A percentile compares a stretch with the other conserved stretches of the same genome.
Conservation (phyloP, 2,329 filamentous ascomycete species). For the Lomentospora prolificans region DNA sequence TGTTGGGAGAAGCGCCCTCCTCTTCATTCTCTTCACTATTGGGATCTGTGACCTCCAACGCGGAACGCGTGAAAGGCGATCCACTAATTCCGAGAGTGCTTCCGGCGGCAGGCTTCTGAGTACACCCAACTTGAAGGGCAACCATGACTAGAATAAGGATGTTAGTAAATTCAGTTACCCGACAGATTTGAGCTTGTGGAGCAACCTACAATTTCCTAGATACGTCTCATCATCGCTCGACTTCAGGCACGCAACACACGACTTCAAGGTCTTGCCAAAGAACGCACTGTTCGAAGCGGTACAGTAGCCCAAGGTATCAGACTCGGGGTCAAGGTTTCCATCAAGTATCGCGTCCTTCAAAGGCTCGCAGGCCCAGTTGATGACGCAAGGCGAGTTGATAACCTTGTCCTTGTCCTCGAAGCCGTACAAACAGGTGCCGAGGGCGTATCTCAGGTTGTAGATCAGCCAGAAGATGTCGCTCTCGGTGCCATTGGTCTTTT, state of each 20-base stretch:
- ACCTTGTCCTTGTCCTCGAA: constrained; percentile 19
- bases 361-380: constrained; percentile 28
- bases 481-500: constrained; percentile 26
- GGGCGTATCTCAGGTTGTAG: constrained; percentile 39
- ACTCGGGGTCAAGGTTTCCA: constrained; percentile 19
- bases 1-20: constrained; percentile 17
- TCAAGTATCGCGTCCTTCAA: constrained; percentile 27
- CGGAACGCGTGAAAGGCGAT: constrained; percentile 27
- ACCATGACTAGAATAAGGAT: constrained; percentile 28
- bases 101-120: constrained; percentile 31
- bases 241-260: constrained; percentile 34
- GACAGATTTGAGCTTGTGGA: not conserved
- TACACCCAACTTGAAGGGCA: constrained; percentile 36
- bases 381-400: constrained; percentile 31
- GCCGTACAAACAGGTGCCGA: constrained; percentile 36
- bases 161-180: constrained; percentile 9
- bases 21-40: constrained; percentile 17
- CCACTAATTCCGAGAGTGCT: constrained; percentile 29
- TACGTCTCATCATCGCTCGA: constrained; percentile 29
- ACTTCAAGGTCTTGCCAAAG: constrained; percentile 18
- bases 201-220: constrained; percentile 36
- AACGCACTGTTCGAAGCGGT: constrained; percentile 25
- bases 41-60: constrained; percentile 29
- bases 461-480: constrained; percentile 35
- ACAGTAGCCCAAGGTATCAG: constrained; percentile 30